These are phyloP conservation scores for Drechslerella coelobrocha DNA, from an alignment of 2,329 filamentous ascomycete species.

Conservation along the genomic window DNA sequence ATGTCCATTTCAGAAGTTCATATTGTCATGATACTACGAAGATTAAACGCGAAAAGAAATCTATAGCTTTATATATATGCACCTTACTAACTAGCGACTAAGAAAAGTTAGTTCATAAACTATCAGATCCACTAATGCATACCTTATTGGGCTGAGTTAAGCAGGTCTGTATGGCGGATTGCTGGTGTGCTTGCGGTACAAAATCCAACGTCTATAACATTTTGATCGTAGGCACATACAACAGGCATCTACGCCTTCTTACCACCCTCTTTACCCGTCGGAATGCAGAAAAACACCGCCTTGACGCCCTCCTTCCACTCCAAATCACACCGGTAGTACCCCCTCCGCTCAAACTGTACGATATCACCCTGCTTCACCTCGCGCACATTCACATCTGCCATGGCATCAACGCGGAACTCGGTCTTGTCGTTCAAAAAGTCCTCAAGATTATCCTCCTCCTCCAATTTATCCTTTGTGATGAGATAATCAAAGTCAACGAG, in stretches of 20 bases:
- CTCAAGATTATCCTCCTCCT: conserved; percentile 84
- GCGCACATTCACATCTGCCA: conserved; percentile 81
- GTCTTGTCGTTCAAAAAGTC: conserved; percentile 81
- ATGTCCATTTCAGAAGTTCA: too few relatives aligned
- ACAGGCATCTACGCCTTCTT: conserved; percentile 21
- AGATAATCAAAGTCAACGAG: conserved; percentile 95
- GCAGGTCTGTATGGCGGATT: too few relatives aligned
- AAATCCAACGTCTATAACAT: too few relatives aligned
- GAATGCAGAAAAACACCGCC: conserved; percentile 73
- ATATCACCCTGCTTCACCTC: conserved; percentile 85
- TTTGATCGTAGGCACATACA: too few relatives aligned
- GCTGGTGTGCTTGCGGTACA: too few relatives aligned
- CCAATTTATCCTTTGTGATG: conserved; percentile 91
- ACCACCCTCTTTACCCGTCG: conserved; percentile 60
- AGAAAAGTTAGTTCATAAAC: too few relatives aligned
- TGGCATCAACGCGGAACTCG: conserved; percentile 73
- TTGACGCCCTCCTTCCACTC: conserved; percentile 66
- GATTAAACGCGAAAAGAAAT: too few relatives aligned
- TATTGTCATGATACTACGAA: too few relatives aligned
- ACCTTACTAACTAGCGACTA: too few relatives aligned
- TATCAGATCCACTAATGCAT: too few relatives aligned
- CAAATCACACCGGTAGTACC: conserved; percentile 84
- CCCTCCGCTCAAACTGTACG: conserved; percentile 92
- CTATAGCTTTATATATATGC: too few relatives aligned
- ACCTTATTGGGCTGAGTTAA: too few relatives aligned